phyloP scores from a whole-genome alignment of 768 basidiomycete species.

The Lentinula edodes region DNA sequence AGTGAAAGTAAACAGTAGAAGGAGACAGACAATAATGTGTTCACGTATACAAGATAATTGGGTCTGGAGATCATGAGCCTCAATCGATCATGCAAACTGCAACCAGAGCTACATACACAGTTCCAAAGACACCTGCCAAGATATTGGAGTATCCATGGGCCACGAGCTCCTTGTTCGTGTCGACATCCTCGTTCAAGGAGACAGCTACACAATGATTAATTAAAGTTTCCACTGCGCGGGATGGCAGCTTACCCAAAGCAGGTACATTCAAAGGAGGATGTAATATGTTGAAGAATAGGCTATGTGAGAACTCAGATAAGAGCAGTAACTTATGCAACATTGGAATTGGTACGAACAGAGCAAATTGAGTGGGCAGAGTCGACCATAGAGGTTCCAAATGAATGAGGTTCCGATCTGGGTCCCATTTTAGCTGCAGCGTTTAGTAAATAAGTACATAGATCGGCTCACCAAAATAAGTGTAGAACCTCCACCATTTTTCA shows the following conservation, averaged over 20 bases:
- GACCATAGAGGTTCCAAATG: slow-evolving; percentile 65
- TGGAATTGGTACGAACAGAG: slow-evolving; percentile 49
- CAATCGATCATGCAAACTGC: not conserved
- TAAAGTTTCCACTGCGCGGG: not conserved
- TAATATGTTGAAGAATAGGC: slow-evolving; percentile 79
- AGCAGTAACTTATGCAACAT: too few species aligned
- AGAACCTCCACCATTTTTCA: slow-evolving; percentile 80
- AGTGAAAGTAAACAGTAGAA: not conserved
- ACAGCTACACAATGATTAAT: slow-evolving; percentile 47
- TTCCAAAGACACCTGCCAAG: slow-evolving; percentile 71
- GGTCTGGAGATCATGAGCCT: slow-evolving; percentile 37
- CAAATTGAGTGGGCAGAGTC: slow-evolving; percentile 92
- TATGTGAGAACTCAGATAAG: slow-evolving; percentile 17
- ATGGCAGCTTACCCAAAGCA: slow-evolving; percentile 55
- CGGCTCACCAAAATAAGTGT: slow-evolving; percentile 67
- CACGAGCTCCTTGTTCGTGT: slow-evolving; percentile 89
- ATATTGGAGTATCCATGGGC: slow-evolving; percentile 92
- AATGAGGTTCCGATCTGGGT: slow-evolving; percentile 54
- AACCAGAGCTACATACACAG: slow-evolving; percentile 50
- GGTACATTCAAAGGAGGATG: slow-evolving; percentile 89
- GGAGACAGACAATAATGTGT: slow-evolving; percentile 62
- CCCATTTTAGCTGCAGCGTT: not conserved
- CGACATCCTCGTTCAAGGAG: slow-evolving; percentile 80
- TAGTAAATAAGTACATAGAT: not conserved
- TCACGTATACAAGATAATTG: slow-evolving; percentile 85